These are phyloP conservation scores for Polygonum maritimum DNA, from an alignment of 148 eudicot genomes.

Conservation along the genomic window DNA sequence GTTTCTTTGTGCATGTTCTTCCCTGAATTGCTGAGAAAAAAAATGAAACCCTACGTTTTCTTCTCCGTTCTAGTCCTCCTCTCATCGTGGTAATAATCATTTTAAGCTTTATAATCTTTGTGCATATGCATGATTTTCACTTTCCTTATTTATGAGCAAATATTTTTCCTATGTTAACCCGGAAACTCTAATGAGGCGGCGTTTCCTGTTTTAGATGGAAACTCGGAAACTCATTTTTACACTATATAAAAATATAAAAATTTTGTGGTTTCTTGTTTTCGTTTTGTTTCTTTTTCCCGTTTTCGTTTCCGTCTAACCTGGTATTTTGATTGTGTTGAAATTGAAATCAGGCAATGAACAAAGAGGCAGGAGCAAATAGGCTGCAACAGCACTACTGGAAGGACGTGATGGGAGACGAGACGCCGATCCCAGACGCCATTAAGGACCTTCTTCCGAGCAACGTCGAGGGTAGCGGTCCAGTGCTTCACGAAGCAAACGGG, in stretches of 20 bases:
- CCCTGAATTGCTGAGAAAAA: not conserved
- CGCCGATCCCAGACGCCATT: not conserved
- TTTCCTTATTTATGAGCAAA: too few relatives aligned
- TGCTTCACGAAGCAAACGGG: not conserved
- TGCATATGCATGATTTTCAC: too few relatives aligned
- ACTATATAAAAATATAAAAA: too few relatives aligned
- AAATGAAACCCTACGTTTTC: slow-evolving; percentile 3
- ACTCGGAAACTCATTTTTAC: too few relatives aligned
- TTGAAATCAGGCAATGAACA: not conserved
- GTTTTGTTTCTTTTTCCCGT: too few relatives aligned
- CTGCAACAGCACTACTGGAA: not conserved
- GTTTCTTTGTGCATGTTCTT: too few relatives aligned
- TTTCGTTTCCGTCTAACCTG: too few relatives aligned
- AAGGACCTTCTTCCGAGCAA: not conserved
- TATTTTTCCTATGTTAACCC: too few relatives aligned
- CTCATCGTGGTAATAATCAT: not conserved
- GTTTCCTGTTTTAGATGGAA: too few relatives aligned
- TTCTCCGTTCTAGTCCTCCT: not conserved
- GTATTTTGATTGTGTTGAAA: too few relatives aligned
- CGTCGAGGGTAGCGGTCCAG: not conserved
- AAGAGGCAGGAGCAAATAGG: not conserved
- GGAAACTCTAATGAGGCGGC: too few relatives aligned
- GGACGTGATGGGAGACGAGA: not conserved
- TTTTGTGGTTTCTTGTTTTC: too few relatives aligned
- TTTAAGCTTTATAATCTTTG: not conserved